phyloP scores from a whole-genome alignment of 148 eudicot genomes.

The Fagopyrum homotropicum region DNA sequence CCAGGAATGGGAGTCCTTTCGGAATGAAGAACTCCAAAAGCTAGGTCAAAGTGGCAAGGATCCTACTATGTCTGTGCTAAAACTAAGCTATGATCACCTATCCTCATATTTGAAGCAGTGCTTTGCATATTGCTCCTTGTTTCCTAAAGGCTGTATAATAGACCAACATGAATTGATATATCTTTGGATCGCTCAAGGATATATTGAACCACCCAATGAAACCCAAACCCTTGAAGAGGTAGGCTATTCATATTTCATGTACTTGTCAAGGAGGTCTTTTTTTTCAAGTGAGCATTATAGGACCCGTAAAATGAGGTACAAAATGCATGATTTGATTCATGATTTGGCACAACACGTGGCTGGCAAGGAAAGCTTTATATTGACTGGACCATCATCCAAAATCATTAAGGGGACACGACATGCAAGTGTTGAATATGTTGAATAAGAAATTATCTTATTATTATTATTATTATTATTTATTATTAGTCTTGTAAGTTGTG shows the following conservation, averaged over 20 bases:
- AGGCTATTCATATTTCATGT: too few species aligned
- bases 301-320: too few species aligned
- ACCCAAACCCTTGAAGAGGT: too few species aligned
- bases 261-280: too few species aligned
- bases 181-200: conserved; percentile 27
- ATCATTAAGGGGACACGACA: neutral
- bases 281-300: too few species aligned
- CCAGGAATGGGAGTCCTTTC: too few species aligned
- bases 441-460: too few species aligned
- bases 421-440: neutral
- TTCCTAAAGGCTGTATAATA: conserved; percentile 23
- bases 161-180: conserved; percentile 13
- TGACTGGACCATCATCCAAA: neutral
- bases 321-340: too few species aligned
- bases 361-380: neutral
- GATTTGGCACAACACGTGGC: conserved; percentile 1
- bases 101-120: conserved; percentile 26
- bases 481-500: too few species aligned
- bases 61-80: conserved; percentile 7
- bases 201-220: conserved; percentile 11
- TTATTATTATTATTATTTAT: too few species aligned
- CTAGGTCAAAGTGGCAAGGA: too few species aligned
- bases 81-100: conserved; percentile 28
- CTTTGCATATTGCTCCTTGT: conserved; percentile 36
- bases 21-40: too few species aligned